Conservation (phyloP, 176 grass and related monocot species). For the Phoenix roebelenii region DNA sequence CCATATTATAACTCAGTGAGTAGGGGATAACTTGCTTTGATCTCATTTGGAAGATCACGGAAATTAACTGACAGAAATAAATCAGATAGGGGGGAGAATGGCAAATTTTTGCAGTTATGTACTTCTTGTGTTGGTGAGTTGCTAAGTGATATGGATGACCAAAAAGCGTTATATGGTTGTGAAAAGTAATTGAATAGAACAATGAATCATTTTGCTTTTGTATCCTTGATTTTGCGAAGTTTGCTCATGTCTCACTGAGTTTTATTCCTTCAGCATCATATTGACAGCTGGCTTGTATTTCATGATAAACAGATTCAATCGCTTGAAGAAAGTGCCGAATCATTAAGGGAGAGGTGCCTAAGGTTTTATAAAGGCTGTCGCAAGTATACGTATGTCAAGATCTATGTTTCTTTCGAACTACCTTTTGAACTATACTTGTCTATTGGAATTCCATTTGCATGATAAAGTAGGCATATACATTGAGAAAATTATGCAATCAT, state of each 20-base stretch:
- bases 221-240: conserved; percentile 8
- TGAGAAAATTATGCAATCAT: background rate
- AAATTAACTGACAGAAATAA: no score
- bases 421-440: background rate
- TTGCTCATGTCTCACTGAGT: background rate
- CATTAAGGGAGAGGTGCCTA: conserved; percentile 80
- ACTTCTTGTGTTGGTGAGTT: no score
- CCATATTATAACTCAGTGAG: no score
- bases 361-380: conserved; percentile 98
- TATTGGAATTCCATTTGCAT: background rate
- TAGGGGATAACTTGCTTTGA: no score
- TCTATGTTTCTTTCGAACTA: background rate
- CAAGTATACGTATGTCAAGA: conserved; percentile 86
- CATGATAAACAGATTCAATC: conserved; percentile 71
- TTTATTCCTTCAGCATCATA: conserved; percentile 1
- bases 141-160: no score
- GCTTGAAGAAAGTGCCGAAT: conserved; percentile 83
- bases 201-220: background rate
- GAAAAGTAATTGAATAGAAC: background rate
- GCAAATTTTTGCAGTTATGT: no score
- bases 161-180: no score
- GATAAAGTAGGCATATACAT: background rate
- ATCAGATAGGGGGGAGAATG: no score
- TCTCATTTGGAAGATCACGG: no score
- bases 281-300: conserved; percentile 7